Base-by-base conservation (phyloP, 225 moss, liverwort and hornwort species). In the Marchantia polymorpha region DNA sequence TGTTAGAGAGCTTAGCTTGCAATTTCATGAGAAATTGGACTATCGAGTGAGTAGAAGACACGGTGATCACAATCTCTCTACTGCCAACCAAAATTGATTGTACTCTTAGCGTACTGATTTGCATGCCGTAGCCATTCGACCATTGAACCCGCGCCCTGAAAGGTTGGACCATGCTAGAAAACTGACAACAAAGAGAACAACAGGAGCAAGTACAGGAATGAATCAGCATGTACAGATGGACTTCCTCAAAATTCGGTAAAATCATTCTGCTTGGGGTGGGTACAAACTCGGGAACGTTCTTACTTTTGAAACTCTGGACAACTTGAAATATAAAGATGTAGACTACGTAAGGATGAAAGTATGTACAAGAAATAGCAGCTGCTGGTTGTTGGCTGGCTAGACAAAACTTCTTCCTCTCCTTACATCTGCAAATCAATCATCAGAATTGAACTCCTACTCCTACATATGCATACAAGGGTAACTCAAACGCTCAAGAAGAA, bases 341-440 rank as follows among this genome's bases (percentile, higher is more conserved):
- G 47, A 49, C 50, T 49, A 49, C 71, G n/a, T 12, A 12, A 50
- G 50, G 4, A 7, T n/a, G 65, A 27, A 49, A n/a, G 7, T 15
- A 39, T 39, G 20, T 71, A 39, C 49, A 49, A 71, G 11, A 39
- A 5, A 39, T 20, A 12, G 49, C 50, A 50, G 23, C 16, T 17
- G n/a, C 71, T 61, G 23, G 61, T 9, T 61, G 61, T 9, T 61
- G 61, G 61, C 22, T 61, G 9, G 10, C 8, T 61, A 23, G 8
- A 61, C 9, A 61, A 61, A 61, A 61, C 22, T 23, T 22, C 22
- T 22, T 61, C 23, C 58, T 22, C n/a, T 71, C n/a, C 71, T 19
- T 71, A 8, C 2, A 52, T 53, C 52, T 73, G 73, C 53, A 73
- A 17, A 73, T 73, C 54, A 73, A 54, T 52, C 52, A 55, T 72